Conservation (phyloP, 225 moss, liverwort and hornwort genomes). For the Sphagnum contortum region DNA sequence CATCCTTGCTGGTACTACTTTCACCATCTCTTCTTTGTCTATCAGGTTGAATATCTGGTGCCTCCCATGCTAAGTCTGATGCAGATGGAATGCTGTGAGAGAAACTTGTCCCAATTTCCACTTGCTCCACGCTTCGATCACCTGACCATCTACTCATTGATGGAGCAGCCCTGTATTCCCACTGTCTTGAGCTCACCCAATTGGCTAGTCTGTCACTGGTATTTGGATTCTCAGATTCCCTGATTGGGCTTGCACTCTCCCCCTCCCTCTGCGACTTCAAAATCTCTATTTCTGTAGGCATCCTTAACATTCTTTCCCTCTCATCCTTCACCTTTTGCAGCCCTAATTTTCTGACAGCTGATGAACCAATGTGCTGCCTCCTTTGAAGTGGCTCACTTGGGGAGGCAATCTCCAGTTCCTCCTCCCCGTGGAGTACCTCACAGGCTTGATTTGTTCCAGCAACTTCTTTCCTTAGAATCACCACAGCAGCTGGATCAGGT, state of each 20-base stretch:
- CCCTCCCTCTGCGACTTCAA: slow-evolving; percentile 20
- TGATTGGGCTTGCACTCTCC: slow-evolving; percentile 1
- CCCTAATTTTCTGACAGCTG: no score
- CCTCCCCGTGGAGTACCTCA: no score
- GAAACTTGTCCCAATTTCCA: slow-evolving; percentile 55
- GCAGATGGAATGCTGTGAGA: slow-evolving; percentile 54
- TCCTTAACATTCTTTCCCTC: neutral
- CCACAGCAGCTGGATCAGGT: no score
- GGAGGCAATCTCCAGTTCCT: no score
- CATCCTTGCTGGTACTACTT: slow-evolving; percentile 13
- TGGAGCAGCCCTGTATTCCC: slow-evolving; percentile 20
- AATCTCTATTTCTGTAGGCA: neutral
- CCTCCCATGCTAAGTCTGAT: slow-evolving; percentile 53
- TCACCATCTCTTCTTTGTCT: slow-evolving; percentile 14
- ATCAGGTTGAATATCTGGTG: slow-evolving; percentile 17
- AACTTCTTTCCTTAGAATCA: no score
- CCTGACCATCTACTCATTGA: slow-evolving; percentile 16
- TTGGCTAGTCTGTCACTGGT: slow-evolving; percentile 30
- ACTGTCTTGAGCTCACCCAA: slow-evolving; percentile 51
- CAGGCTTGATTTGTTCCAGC: no score
- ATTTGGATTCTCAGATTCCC: no score
- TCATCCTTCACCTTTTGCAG: neutral
- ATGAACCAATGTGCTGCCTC: no score
- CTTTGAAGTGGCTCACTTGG: no score
- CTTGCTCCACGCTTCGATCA: slow-evolving; percentile 51